Conservation (phyloP, 106 monocot genomes). For the Triglochin maritima region DNA sequence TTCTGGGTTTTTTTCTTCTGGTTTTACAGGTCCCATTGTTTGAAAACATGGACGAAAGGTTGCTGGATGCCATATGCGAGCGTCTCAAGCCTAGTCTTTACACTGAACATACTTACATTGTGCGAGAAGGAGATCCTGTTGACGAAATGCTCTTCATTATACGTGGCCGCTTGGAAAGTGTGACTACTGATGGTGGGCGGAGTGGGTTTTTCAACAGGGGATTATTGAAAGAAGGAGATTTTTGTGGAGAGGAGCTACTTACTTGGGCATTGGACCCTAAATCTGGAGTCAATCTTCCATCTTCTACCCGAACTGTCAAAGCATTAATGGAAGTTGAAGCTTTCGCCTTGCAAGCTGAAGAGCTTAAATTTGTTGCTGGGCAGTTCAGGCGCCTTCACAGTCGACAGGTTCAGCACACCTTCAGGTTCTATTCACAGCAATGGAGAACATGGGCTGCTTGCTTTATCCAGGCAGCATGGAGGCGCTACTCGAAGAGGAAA, state of each 20-base stretch:
- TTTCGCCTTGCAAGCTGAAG: slow-evolving; percentile 55
- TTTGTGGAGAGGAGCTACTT: slow-evolving; percentile 69
- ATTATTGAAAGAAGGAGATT: slow-evolving; percentile 56
- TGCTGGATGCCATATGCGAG: slow-evolving; percentile 53
- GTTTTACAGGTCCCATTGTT: slow-evolving; percentile 36
- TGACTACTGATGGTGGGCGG: slow-evolving; percentile 66
- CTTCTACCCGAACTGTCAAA: slow-evolving; percentile 59
- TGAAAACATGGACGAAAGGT: slow-evolving; percentile 46
- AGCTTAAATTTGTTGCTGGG: slow-evolving; percentile 60
- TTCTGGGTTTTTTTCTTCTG: not conserved
- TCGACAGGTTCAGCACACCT: slow-evolving; percentile 65
- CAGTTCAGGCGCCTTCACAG: slow-evolving; percentile 72
- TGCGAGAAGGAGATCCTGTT: slow-evolving; percentile 49
- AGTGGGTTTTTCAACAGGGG: slow-evolving; percentile 59
- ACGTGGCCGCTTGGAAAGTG: slow-evolving; percentile 44
- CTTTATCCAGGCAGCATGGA: slow-evolving; percentile 75
- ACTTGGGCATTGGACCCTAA: slow-evolving; percentile 84
- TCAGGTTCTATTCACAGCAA: slow-evolving; percentile 70
- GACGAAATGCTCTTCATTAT: slow-evolving; percentile 59
- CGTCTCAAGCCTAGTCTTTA: slow-evolving; percentile 45
- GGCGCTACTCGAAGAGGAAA: slow-evolving; percentile 51
- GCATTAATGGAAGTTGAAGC: slow-evolving; percentile 60
- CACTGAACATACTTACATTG: slow-evolving; percentile 35
- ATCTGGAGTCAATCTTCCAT: slow-evolving; percentile 46
- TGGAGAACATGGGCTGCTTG: slow-evolving; percentile 80